These are phyloP conservation scores for Casaregolazyma suthepensis DNA, from an alignment of 1,139 yeast genomes.

Conservation along the genomic window DNA sequence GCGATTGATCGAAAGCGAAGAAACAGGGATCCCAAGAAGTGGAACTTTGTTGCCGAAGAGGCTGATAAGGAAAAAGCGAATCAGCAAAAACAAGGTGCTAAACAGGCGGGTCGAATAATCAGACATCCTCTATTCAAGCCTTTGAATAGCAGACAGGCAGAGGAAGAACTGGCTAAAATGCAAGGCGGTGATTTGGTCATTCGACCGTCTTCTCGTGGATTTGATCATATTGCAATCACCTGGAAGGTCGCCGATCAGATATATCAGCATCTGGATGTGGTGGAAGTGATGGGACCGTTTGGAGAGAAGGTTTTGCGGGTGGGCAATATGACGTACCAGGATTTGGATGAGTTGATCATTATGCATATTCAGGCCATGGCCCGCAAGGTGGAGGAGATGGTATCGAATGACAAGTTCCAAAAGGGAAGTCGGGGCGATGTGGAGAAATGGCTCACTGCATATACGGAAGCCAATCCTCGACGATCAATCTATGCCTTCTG, in stretches of 20 bases:
- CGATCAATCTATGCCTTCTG: slow-evolving; percentile 90
- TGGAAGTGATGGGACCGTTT: slow-evolving; percentile 53
- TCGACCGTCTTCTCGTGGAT: slow-evolving; percentile 89
- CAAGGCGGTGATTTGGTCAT: slow-evolving; percentile 90
- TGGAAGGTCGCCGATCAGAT: slow-evolving; percentile 93
- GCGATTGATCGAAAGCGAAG: slow-evolving; percentile 39
- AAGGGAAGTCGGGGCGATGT: slow-evolving; percentile 77
- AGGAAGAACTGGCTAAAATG: slow-evolving; percentile 82
- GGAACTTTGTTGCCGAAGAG: slow-evolving; percentile 79
- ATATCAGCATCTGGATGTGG: slow-evolving; percentile 85
- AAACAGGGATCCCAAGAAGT: slow-evolving; percentile 49
- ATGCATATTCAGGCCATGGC: slow-evolving; percentile 85
- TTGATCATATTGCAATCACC: slow-evolving; percentile 82
- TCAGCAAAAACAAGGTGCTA: slow-evolving; percentile 43
- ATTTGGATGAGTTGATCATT: slow-evolving; percentile 88
- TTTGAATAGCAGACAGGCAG: slow-evolving; percentile 83
- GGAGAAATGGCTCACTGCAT: slow-evolving; percentile 79
- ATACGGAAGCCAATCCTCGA: slow-evolving; percentile 85
- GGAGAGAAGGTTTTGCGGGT: slow-evolving; percentile 61
- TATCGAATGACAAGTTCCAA: slow-evolving; percentile 81
- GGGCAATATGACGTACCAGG: slow-evolving; percentile 65
- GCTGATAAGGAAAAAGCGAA: slow-evolving; percentile 52
- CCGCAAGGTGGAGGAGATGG: slow-evolving; percentile 77
- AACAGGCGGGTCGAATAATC: slow-evolving; percentile 64
- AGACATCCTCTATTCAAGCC: slow-evolving; percentile 90